These are phyloP conservation scores for Bombardia bombarda DNA, from an alignment of 495 filamentous ascomycete genomes.

Conservation along the genomic window DNA sequence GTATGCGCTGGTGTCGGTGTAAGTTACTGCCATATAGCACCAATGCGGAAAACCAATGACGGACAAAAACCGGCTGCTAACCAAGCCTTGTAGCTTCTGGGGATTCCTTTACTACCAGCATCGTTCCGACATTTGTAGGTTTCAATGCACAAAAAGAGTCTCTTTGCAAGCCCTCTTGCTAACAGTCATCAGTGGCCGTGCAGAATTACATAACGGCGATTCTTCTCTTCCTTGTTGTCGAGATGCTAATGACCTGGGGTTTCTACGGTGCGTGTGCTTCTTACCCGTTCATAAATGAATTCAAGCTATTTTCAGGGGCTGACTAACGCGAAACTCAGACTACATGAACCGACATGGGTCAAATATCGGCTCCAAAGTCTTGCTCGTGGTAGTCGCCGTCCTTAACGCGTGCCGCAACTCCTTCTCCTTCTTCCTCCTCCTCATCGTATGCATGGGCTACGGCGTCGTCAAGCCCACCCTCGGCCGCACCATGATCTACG, in stretches of 20 bases:
- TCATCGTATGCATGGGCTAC: constrained; percentile 99
- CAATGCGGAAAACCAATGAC: too few species aligned
- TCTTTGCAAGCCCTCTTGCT: constrained; percentile 14
- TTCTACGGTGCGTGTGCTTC: constrained; percentile 63
- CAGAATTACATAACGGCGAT: constrained; percentile 99
- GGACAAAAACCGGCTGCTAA: background rate
- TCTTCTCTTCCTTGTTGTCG: constrained; percentile 83
- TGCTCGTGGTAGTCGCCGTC: constrained; percentile 84
- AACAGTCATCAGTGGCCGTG: constrained; percentile 63
- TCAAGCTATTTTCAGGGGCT: constrained; percentile 5
- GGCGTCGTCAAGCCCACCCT: constrained; percentile 95
- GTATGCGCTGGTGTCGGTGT: constrained; percentile 74
- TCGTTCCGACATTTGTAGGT: constrained; percentile 77
- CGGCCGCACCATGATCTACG: constrained; percentile 88
- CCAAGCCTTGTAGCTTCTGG: constrained; percentile 52
- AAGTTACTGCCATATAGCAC: too few species aligned
- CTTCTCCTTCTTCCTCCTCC: constrained; percentile 96
- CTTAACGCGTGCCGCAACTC: constrained; percentile 92
- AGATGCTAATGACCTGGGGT: constrained; percentile 97
- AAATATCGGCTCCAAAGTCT: constrained; percentile 71
- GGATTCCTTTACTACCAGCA: constrained; percentile 94
- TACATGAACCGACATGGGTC: constrained; percentile 84
- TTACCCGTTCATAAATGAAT: background rate
- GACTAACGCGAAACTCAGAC: constrained; percentile 41
- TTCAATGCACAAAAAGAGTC: background rate